A percentile compares a stretch with the other conserved stretches of the same genome.
These are phyloP conservation scores for Suhomyces xylopsoci DNA, from an alignment of 805 yeast species.

Conservation along the genomic window DNA sequence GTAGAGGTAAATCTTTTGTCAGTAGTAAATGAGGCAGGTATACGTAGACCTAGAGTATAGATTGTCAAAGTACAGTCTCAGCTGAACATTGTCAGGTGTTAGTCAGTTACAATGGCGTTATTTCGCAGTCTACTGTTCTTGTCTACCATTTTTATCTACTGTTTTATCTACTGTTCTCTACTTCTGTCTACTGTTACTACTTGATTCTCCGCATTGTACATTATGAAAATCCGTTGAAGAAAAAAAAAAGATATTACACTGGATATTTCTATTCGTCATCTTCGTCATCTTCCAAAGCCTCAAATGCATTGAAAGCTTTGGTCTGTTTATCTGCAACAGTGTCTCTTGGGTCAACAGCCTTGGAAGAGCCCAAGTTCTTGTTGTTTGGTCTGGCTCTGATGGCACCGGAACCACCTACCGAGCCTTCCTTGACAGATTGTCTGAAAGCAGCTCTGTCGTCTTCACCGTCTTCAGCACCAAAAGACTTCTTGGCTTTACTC, in stretches of 20 bases:
- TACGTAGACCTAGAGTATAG: background rate
- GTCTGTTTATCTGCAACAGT: constrained; percentile 65
- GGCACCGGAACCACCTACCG: constrained; percentile 19
- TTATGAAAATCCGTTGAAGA: background rate
- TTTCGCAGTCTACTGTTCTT: background rate
- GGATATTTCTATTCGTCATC: constrained; percentile 15
- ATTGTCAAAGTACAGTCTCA: background rate
- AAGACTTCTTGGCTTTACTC: constrained; percentile 42
- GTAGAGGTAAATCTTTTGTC: too few species aligned
- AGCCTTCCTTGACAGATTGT: constrained; percentile 45
- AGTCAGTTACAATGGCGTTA: background rate
- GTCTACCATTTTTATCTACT: too few species aligned
- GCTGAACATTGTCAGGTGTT: too few species aligned
- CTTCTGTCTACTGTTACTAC: too few species aligned
- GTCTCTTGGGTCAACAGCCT: constrained; percentile 72
- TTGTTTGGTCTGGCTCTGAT: constrained; percentile 66
- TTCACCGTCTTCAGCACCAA: constrained; percentile 46
- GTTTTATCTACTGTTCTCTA: background rate
- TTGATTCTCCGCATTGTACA: background rate
- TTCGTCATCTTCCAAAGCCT: constrained; percentile 65
- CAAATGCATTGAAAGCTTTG: constrained; percentile 74
- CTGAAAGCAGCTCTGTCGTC: constrained; percentile 47
- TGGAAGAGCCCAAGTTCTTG: constrained; percentile 70
- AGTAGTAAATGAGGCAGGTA: too few species aligned
- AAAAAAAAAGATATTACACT: constrained; percentile 1